Base-by-base conservation (phyloP, 768 basidiomycete species). In the Russula vinacea region DNA sequence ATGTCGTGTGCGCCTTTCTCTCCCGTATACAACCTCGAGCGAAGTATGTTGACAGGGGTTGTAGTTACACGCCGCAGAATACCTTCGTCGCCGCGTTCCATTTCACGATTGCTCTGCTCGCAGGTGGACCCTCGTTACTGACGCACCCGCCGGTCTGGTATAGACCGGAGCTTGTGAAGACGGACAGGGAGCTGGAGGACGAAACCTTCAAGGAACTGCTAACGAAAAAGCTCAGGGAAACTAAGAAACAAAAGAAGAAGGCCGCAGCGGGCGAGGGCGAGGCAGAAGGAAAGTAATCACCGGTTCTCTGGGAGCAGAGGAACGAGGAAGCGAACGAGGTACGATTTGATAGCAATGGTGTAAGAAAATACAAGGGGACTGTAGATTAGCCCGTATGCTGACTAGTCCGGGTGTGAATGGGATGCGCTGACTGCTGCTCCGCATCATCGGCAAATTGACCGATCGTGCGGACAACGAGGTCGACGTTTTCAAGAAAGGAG, bases 81-180 rank as follows among this genome's bases (percentile, higher is more conserved):
- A 93, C 93, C 19, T 86, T 89, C 62, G 92, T 98, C 51, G 95
- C 96, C 60, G 91, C 89, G 10, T 97, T 95, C 84, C 95, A 98
- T 81, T 94, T 97, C 79, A 99, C 96, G 50, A 87, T 99, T 72
- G 94, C 93, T 42, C 84, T 99, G 24, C 86, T 91, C 42, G 88
- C 96, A 52, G 89, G 84, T 57, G 97, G 97, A 33, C 96, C 94
- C 29, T 76, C 87, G 33, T 78, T 98, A 68, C 84, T 99, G 76
- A 92, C 92, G 14, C 88, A 90, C 65, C 86, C 91, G 11, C 92
- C 97, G 14, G 71, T 86, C 35, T 98, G 94, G 96, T 98, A 94
- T 80, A 91, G 92, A 72, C 82, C 90, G 37, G 94, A 95, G 72
- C 81, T 96, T 62, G 83, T 97, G 70, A 91, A 92, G 81, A 86